A percentile compares a stretch with the other conserved stretches of the same genome.
Conservation (phyloP, 2,329 filamentous ascomycete species). For the Macrophomina pseudophaseolina region DNA sequence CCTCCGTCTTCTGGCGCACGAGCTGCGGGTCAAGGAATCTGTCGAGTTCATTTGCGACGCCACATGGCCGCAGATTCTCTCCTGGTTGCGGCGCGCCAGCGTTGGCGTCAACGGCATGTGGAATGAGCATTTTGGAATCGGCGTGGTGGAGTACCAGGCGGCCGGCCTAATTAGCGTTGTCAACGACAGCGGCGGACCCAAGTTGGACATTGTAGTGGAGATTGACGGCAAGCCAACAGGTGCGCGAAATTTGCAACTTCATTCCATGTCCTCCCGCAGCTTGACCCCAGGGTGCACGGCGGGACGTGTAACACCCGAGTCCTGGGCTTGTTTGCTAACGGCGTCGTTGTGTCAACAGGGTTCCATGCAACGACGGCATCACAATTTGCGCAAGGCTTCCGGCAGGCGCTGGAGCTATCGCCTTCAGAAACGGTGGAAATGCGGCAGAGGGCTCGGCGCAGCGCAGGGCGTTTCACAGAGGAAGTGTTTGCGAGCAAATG, state of each 20-base stretch:
- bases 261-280: not conserved
- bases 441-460: slow-evolving; percentile 74
- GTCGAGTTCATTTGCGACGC: slow-evolving; percentile 91
- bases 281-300: not conserved
- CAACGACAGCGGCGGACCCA: slow-evolving; percentile 90
- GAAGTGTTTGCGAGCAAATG: slow-evolving; percentile 82
- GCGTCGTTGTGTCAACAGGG: slow-evolving; percentile 53
- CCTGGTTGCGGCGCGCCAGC: slow-evolving; percentile 75
- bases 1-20: slow-evolving; percentile 82
- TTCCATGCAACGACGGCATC: slow-evolving; percentile 81
- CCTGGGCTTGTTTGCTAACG: slow-evolving; percentile 11
- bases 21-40: slow-evolving; percentile 73
- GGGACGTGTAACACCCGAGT: not conserved
- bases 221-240: slow-evolving; percentile 79
- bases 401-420: slow-evolving; percentile 73
- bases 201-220: slow-evolving; percentile 86
- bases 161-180: slow-evolving; percentile 92
- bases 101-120: slow-evolving; percentile 98
- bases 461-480: slow-evolving; percentile 85
- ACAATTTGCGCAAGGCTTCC: slow-evolving; percentile 82
- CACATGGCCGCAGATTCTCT: slow-evolving; percentile 83
- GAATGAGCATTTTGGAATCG: slow-evolving; percentile 99
- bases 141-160: slow-evolving; percentile 96
- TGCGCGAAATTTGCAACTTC: slow-evolving; percentile 45
- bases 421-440: slow-evolving; percentile 71